Conservation (phyloP, 2,329 filamentous ascomycete species). For the Podosphaera xanthii region DNA sequence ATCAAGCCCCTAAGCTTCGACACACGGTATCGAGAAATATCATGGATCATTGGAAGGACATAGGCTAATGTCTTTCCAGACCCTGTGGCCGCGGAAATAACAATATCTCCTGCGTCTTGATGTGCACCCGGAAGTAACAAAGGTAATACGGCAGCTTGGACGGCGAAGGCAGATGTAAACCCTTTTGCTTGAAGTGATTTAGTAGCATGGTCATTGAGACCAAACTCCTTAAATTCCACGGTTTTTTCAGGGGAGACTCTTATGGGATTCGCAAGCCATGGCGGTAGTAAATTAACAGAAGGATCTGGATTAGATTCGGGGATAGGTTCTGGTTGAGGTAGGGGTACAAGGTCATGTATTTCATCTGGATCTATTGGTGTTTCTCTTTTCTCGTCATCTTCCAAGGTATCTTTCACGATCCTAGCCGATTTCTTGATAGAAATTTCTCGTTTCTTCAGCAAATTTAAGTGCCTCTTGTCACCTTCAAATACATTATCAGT, state of each 20-base stretch:
- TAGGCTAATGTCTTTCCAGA: constrained; percentile 93
- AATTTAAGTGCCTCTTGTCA: constrained; percentile 18
- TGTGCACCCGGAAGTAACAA: constrained; percentile 45
- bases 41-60: constrained; percentile 61
- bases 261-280: constrained; percentile 61
- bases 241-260: constrained; percentile 37
- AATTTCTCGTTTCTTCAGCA: constrained; percentile 32
- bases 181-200: constrained; percentile 42
- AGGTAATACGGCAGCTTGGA: constrained; percentile 62
- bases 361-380: constrained; percentile 16
- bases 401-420: constrained; percentile 16
- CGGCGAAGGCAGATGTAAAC: constrained; percentile 49
- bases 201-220: constrained; percentile 35
- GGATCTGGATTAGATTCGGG: constrained; percentile 33
- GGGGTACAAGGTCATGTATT: constrained; percentile 51
- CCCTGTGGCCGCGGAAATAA: constrained; percentile 80
- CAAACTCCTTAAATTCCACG: constrained; percentile 38
- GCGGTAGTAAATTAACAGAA: constrained; percentile 55
- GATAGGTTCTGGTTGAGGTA: constrained; percentile 53
- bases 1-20: constrained; percentile 57
- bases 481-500: constrained; percentile 3
- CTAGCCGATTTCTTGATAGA: constrained; percentile 27
- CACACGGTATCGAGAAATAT: constrained; percentile 39
- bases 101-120: constrained; percentile 49
- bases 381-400: constrained; percentile 13